Conservation (phyloP, 116 monocot genomes). For the Zostera marina region DNA sequence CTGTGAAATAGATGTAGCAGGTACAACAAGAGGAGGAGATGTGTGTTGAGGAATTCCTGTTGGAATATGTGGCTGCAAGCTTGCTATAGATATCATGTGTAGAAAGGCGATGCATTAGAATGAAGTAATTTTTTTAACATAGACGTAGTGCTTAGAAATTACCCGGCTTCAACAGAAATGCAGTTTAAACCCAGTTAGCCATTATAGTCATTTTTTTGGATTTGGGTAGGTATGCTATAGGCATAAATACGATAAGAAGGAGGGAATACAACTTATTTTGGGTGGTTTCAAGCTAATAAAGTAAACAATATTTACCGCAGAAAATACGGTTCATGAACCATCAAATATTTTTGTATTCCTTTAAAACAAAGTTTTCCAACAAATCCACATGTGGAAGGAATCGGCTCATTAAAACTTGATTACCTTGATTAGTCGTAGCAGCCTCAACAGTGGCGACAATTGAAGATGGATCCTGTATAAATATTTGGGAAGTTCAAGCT, state of each 20-base stretch:
- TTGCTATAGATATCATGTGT: conserved; percentile 17
- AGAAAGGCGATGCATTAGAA: conserved; percentile 9
- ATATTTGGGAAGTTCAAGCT: background rate
- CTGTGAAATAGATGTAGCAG: conserved; percentile 13
- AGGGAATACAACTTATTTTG: no score
- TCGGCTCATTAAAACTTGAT: conserved; percentile 2
- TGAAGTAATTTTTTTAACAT: conserved; percentile 6
- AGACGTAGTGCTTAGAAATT: background rate
- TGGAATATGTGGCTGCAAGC: conserved; percentile 23
- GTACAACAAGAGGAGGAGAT: conserved; percentile 14
- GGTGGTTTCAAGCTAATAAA: no score
- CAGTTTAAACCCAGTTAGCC: background rate
- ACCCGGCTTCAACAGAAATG: background rate
- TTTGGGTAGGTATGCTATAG: conserved; percentile 1
- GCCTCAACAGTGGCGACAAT: conserved; percentile 31
- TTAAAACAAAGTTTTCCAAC: background rate
- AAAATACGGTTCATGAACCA: no score
- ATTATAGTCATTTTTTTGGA: background rate
- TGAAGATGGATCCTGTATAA: conserved; percentile 60
- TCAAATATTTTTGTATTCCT: no score
- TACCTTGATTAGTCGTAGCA: conserved; percentile 38
- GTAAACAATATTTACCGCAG: no score
- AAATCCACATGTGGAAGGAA: background rate
- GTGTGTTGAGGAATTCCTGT: conserved; percentile 19
- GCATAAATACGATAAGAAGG: background rate